Evolutionary conservation across 1,139 yeast genomes (phyloP).

Genomic region (Scheffersomyces parashehatae): DNA sequence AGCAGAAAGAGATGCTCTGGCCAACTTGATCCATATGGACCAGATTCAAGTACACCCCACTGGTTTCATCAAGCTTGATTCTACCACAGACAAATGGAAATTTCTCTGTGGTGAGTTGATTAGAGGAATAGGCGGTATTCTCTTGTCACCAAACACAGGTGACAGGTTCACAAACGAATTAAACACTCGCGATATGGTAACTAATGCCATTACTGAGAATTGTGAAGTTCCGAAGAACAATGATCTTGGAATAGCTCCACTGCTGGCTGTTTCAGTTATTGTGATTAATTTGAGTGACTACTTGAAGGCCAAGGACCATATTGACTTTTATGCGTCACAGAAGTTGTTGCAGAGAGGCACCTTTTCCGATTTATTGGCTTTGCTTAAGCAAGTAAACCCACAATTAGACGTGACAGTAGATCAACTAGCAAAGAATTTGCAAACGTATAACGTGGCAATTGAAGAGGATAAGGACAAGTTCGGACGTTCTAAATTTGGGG

Average conservation of each 20-base stretch:
- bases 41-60: constrained; percentile 43
- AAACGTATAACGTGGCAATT: constrained; percentile 12
- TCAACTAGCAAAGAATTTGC: constrained; percentile 12
- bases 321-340: constrained; percentile 31
- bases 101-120: constrained; percentile 40
- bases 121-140: constrained; percentile 41
- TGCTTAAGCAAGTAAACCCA: constrained; percentile 11
- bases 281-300: constrained; percentile 28
- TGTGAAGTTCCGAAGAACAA: constrained; percentile 19
- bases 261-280: constrained; percentile 23
- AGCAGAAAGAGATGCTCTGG: constrained; percentile 31
- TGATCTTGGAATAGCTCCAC: constrained; percentile 10
- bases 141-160: constrained; percentile 32
- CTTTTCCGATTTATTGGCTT: constrained; percentile 17
- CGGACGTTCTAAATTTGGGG: constrained; percentile 24
- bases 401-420: constrained; percentile 13
- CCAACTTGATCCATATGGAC: constrained; percentile 36
- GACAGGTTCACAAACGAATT: constrained; percentile 37
- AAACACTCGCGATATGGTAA: constrained; percentile 33
- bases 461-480: constrained; percentile 14
- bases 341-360: constrained; percentile 28
- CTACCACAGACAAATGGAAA: constrained; percentile 22
- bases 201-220: constrained; percentile 23
- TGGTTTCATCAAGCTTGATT: constrained; percentile 30
- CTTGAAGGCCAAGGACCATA: constrained; percentile 27